Evolutionary conservation across 2,329 filamentous ascomycete genomes (phyloP), one percentile per base, ranked within the genome.

Genomic region (Fusarium clavum): DNA sequence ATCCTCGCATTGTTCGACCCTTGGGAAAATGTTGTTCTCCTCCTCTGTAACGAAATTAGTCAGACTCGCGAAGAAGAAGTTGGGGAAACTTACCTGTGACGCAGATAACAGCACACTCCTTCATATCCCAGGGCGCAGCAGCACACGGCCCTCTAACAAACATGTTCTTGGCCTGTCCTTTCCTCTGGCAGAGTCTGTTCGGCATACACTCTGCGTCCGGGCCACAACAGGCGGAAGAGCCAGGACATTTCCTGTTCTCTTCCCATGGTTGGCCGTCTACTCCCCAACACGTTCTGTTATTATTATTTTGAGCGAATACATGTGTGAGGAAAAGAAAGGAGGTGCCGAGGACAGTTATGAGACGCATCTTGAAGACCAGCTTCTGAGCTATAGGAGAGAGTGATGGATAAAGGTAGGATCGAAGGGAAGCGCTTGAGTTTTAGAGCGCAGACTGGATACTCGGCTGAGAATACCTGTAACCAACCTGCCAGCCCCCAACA

Each of bases 111-210:
- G 67, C 65, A 18, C 65, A 70, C 5, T 69, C 66, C 11, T 41
- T 61, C 14, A 43, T 63, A 14, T 66, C 49, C 5, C 66, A 70
- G 0, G 69, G 63, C 12, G 57, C 57, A 16, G 72, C 49, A 13
- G 69, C 67, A 43, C 67, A 73, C 2, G 70, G 70, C 0, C 67
- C 69, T 52, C 70, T 61, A 6, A 73, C 53, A 16, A 66, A 72
- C 11, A 64, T 61, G 4, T 57, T 57, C 27, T 60, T 47, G 3
- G 54, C 45, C 40, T 68, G 57, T 22, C 46, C 58, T 38, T 38
- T 45, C 11, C 60, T 70, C 8, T 72, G 66, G 53, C 70, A 70
- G 1, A 73, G 64, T 5, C 69, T 57, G 10, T 62, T 73, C 2
- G 63, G 57, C 60, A 72, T 58, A 22, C 61, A 73, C 8, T 58